These are phyloP conservation scores for Cynanchum wilfordii DNA, from an alignment of 257 asterid species.

Conservation along the genomic window DNA sequence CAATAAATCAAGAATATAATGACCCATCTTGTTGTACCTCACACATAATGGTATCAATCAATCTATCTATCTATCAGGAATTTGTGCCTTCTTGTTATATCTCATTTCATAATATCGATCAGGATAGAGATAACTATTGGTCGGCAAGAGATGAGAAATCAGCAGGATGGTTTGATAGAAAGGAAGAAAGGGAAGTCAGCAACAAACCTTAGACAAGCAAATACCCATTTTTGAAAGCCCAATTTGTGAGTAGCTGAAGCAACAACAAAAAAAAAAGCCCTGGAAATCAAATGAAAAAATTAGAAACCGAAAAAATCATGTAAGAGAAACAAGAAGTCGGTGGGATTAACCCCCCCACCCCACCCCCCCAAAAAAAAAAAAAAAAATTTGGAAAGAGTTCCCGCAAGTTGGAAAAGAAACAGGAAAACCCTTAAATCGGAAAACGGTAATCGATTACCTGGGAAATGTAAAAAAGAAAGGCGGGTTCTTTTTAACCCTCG, in stretches of 20 bases:
- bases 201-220: constrained; percentile 18
- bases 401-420: neutral
- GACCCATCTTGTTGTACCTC: no score
- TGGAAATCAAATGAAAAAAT: neutral
- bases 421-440: neutral
- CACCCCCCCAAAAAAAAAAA: neutral
- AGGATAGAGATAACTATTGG: neutral
- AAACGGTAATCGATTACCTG: neutral
- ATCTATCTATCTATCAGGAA: no score
- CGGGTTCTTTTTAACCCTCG: neutral
- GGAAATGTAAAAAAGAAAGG: neutral
- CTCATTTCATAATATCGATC: neutral
- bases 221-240: constrained; percentile 13
- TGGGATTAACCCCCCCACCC: neutral
- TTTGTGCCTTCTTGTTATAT: neutral
- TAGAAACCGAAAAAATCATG: neutral
- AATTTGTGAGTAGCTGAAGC: neutral
- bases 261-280: neutral
- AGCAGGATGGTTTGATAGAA: neutral
- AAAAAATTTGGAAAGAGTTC: neutral
- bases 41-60: no score
- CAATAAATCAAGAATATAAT: no score
- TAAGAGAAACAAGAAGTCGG: neutral
- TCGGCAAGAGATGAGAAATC: neutral
- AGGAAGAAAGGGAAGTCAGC: neutral